Conservation (phyloP, 2,329 filamentous ascomycete genomes). For the Mycosphaerella sp. region DNA sequence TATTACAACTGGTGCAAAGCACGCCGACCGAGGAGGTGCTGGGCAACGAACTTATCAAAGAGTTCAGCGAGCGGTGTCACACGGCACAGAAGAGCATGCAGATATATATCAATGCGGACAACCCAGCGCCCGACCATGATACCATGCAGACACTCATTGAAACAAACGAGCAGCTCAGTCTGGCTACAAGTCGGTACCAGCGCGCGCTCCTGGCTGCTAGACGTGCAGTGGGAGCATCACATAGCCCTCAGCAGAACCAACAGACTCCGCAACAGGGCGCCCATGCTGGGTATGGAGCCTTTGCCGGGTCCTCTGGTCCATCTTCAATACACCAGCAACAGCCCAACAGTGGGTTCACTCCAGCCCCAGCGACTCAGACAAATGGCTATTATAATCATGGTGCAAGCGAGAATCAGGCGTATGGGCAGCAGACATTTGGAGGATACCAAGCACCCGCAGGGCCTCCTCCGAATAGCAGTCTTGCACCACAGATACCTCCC, state of each 20-base stretch:
- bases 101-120: conserved; percentile 71
- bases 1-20: conserved; percentile 86
- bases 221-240: conserved; percentile 35
- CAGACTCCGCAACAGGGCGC: conserved; percentile 5
- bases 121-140: conserved; percentile 81
- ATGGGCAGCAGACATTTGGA: not conserved
- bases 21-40: conserved; percentile 71
- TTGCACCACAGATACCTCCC: conserved; percentile 8
- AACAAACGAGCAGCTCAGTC: conserved; percentile 83
- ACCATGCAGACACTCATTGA: conserved; percentile 92
- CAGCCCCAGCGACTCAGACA: not conserved
- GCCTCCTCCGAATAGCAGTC: conserved; percentile 20
- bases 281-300: conserved; percentile 12
- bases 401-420: not conserved
- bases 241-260: conserved; percentile 22
- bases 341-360: conserved; percentile 3
- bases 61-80: conserved; percentile 83
- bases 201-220: conserved; percentile 62
- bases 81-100: conserved; percentile 77
- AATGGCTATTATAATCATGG: not conserved
- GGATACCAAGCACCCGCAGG: conserved; percentile 22
- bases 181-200: conserved; percentile 77
- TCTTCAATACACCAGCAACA: conserved; percentile 10
- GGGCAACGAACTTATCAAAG: conserved; percentile 79
- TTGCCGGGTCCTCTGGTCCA: conserved; percentile 14